Evolutionary conservation across 2,329 filamentous ascomycete species (phyloP), one percentile per base, ranked within the genome.

Genomic region (Aspergillus pseudoviridinutans): DNA sequence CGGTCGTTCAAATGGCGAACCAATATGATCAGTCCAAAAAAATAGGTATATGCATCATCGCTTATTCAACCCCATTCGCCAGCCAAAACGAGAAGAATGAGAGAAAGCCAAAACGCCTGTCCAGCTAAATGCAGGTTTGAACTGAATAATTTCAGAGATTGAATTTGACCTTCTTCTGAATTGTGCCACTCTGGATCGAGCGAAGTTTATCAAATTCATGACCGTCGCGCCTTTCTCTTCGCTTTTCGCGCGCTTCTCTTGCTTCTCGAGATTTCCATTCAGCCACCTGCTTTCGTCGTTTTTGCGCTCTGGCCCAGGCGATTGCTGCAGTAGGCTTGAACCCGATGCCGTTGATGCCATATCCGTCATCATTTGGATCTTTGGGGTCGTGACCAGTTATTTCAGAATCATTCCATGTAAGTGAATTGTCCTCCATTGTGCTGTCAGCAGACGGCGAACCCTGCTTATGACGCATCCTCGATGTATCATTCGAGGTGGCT

Each of bases 321-420:
- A 84, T 79, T 44, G 83, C 81, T 17, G 84, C 78, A 1, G 84
- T 87, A 3, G 85, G 84, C 58, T 79, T 80, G 69, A 87, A 87
- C 0, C 85, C 85, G 56, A 87, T 79, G 1, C 85, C 85, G 64
- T 87, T 87, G 61, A 87, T 80, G 4, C 85, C 85, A 55, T 83
- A 82, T 3, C 84, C 84, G 67, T 87, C 85, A 65, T 87, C 84
- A 42, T 80, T 80, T 6, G 82, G 81, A 54, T 85, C 82, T 4
- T 73, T 77, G 3, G 79, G 78, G 53, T 82, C 77, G 64, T 86
- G 82, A 14, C 84, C 84, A 4, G 84, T 87, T 65, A 87, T 87
- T 66, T 87, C 85, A 41, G 78, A 77, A 61, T 84, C 82, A 64
- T 81, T 80, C 85, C 85, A 87, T 57, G 74, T 76, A 50, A 76